These are phyloP conservation scores for Termitomyces sp. DNA, from an alignment of 1,284 basidiomycete genomes.

Conservation along the genomic window DNA sequence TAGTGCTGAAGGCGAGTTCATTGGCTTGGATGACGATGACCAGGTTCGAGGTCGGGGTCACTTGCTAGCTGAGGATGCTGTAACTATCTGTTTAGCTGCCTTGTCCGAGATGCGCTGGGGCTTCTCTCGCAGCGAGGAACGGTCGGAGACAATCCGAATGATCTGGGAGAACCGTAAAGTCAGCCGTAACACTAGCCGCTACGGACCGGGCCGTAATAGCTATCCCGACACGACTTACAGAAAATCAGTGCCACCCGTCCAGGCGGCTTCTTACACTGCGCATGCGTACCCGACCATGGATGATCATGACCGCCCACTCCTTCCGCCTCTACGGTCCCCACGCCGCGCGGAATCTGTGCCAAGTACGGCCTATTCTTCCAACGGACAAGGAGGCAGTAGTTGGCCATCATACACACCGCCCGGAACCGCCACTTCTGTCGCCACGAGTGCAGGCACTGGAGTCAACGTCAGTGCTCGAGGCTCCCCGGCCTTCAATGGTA, in stretches of 20 bases:
- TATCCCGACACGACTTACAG: constrained; percentile 13
- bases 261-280: constrained; percentile 9
- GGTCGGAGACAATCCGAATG: constrained; percentile 55
- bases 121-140: constrained; percentile 68
- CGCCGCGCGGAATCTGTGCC: constrained; percentile 43
- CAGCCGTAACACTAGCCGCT: constrained; percentile 22
- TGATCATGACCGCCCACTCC: constrained; percentile 28
- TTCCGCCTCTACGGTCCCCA: constrained; percentile 33
- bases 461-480: constrained; percentile 34
- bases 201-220: constrained; percentile 6
- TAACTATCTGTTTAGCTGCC: constrained; percentile 65
- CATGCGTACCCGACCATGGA: constrained; percentile 10
- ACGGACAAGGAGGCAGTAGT: constrained; percentile 36
- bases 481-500: constrained; percentile 37
- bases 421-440: constrained; percentile 43
- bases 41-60: constrained; percentile 25
- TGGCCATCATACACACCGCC: constrained; percentile 60
- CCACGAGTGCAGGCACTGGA: constrained; percentile 36
- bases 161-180: constrained; percentile 54
- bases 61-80: constrained; percentile 60
- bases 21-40: constrained; percentile 42
- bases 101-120: constrained; percentile 78
- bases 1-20: constrained; percentile 41
- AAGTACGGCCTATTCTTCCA: constrained; percentile 40
- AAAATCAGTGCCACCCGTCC: constrained; percentile 11